phyloP scores from a whole-genome alignment of 1,284 basidiomycete genomes.

The Entoloma clypeatum region DNA sequence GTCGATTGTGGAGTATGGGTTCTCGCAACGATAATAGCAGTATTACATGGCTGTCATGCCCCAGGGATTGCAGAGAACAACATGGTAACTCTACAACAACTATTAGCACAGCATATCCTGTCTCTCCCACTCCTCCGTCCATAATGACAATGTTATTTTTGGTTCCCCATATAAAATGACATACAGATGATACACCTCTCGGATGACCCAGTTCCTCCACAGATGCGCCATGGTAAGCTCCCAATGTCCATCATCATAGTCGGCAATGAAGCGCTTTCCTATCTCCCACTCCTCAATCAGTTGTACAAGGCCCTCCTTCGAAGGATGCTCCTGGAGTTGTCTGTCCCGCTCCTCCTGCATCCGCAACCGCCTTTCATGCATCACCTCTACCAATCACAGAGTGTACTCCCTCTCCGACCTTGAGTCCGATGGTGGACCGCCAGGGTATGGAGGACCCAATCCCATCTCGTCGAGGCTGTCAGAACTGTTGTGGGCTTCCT shows the following conservation, averaged over 20 bases:
- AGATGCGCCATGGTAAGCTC: constrained; percentile 2
- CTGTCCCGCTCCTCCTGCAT: constrained; percentile 5
- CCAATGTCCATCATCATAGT: constrained; percentile 6
- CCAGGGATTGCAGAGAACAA: constrained; percentile 6
- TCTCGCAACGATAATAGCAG: constrained; percentile 12
- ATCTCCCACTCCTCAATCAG: neutral
- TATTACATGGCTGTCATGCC: constrained; percentile 10
- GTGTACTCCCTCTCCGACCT: neutral
- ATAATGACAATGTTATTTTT: neutral
- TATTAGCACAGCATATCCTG: constrained; percentile 5
- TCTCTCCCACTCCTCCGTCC: neutral
- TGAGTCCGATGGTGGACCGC: neutral
- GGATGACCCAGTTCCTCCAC: constrained; percentile 6
- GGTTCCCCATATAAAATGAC: neutral
- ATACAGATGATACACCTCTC: neutral
- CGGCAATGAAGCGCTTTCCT: constrained; percentile 1
- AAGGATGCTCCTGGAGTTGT: neutral
- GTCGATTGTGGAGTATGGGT: constrained; percentile 18
- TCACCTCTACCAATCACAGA: neutral
- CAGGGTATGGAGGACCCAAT: constrained; percentile 2
- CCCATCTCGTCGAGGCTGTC: no score
- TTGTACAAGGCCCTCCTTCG: constrained; percentile 1
- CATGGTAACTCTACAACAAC: constrained; percentile 2
- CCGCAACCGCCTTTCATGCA: constrained; percentile 7
- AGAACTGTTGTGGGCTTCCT: no score